phyloP scores from a whole-genome alignment of 176 grass and related monocot species.

The Hordeum marinum region DNA sequence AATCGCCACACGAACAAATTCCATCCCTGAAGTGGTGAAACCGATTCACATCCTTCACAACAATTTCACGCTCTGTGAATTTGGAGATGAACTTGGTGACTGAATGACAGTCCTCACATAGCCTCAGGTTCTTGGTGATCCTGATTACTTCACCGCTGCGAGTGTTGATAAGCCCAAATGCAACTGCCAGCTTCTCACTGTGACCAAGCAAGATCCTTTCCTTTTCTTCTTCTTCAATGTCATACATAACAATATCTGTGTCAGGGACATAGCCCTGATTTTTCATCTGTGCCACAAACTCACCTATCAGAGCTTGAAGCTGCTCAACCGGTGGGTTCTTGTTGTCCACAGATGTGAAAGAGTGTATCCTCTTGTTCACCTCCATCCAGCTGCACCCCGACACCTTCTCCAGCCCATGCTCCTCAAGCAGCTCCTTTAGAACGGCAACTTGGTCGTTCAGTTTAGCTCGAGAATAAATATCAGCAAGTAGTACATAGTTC shows the following conservation, averaged over 20 bases:
- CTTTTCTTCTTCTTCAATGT: slow-evolving; percentile 77
- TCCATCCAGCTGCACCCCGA: slow-evolving; percentile 93
- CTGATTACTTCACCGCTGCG: slow-evolving; percentile 60
- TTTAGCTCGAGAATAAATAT: slow-evolving; percentile 72
- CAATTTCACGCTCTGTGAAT: slow-evolving; percentile 59
- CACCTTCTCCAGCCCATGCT: slow-evolving; percentile 58
- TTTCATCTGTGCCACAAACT: slow-evolving; percentile 65
- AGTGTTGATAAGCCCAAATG: slow-evolving; percentile 81
- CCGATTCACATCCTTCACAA: slow-evolving; percentile 84
- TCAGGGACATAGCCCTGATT: slow-evolving; percentile 65
- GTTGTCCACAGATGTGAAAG: slow-evolving; percentile 63
- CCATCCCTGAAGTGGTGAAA: slow-evolving; percentile 85
- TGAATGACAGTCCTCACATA: slow-evolving; percentile 80
- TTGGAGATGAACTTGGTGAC: slow-evolving; percentile 93
- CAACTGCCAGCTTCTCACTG: slow-evolving; percentile 87
- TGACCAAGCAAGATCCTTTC: slow-evolving; percentile 82
- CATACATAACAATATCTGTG: slow-evolving; percentile 57
- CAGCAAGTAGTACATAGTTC: slow-evolving; percentile 87
- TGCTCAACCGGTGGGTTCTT: slow-evolving; percentile 55
- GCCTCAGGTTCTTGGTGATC: slow-evolving; percentile 87
- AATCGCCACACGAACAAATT: slow-evolving; percentile 73
- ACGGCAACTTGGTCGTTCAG: slow-evolving; percentile 56
- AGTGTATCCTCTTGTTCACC: slow-evolving; percentile 68
- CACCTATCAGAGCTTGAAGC: slow-evolving; percentile 54
- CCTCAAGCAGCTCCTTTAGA: slow-evolving; percentile 68